A percentile compares a stretch with the other conserved stretches of the same genome.
Conservation (phyloP, 2,329 filamentous ascomycete genomes). For the Fusarium paranaense region DNA sequence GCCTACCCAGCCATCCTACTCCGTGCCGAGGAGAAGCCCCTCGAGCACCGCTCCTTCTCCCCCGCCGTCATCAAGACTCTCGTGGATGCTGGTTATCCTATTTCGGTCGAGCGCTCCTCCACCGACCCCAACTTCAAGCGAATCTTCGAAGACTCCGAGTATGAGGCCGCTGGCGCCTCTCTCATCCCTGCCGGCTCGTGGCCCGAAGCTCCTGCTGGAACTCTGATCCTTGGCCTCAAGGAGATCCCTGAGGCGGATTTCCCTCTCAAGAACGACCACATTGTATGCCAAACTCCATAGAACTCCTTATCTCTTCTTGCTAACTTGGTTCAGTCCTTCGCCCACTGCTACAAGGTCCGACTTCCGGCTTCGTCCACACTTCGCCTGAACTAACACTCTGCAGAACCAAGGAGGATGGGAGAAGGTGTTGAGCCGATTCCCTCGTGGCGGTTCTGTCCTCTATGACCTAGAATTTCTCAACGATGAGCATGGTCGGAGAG, state of each 20-base stretch:
- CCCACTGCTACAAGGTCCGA: constrained; percentile 74
- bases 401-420: constrained; percentile 85
- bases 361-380: constrained; percentile 46
- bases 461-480: constrained; percentile 79
- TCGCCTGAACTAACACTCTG: constrained; percentile 69
- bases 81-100: constrained; percentile 75
- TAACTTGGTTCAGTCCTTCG: constrained; percentile 63
- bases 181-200: constrained; percentile 76
- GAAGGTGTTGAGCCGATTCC: constrained; percentile 81
- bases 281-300: constrained; percentile 7
- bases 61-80: constrained; percentile 64
- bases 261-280: constrained; percentile 45
- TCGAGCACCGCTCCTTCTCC: constrained; percentile 51
- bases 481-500: constrained; percentile 14
- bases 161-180: constrained; percentile 70
- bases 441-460: constrained; percentile 69
- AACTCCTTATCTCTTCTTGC: not conserved
- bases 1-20: constrained; percentile 58
- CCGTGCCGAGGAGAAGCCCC: constrained; percentile 69
- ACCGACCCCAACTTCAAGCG: constrained; percentile 65
- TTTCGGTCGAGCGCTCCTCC: constrained; percentile 71
- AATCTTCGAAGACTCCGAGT: constrained; percentile 73
- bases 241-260: constrained; percentile 81
- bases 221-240: constrained; percentile 82
- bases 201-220: constrained; percentile 73